A percentile compares a stretch with the other conserved stretches of the same genome.
Conservation (phyloP, 2,329 filamentous ascomycete genomes). For the Ceratocystis lukuohia region DNA sequence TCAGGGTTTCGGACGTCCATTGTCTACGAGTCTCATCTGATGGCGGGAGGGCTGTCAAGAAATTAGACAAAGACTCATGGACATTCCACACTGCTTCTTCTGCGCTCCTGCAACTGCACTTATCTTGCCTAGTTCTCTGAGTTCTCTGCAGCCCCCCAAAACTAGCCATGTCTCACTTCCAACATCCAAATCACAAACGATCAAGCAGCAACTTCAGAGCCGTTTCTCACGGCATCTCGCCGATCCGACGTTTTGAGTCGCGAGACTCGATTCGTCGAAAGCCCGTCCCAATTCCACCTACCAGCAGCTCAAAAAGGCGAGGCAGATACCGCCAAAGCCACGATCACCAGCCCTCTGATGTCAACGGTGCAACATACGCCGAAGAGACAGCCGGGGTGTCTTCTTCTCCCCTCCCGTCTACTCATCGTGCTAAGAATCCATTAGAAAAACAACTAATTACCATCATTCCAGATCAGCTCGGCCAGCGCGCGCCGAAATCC, state of each 20-base stretch:
- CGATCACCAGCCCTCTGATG: neutral
- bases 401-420: neutral
- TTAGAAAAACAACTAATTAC: slow-evolving; percentile 6
- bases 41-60: neutral
- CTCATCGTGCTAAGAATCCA: neutral
- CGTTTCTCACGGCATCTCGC: neutral
- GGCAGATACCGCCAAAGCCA: neutral
- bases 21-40: neutral
- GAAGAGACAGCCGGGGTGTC: neutral
- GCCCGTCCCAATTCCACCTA: neutral
- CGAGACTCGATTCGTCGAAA: slow-evolving; percentile 16
- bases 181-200: neutral
- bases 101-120: neutral
- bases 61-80: neutral
- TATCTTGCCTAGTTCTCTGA: neutral
- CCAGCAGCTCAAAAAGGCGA: neutral
- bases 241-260: slow-evolving; percentile 7
- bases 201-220: neutral
- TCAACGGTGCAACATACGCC: neutral
- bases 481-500: neutral
- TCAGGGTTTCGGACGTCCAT: neutral
- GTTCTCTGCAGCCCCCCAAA: neutral
- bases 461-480: slow-evolving; percentile 8
- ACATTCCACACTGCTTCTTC: neutral
- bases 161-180: neutral